Evolutionary conservation across 306 rosid genomes (phyloP).

Genomic region (Begonia loranthoides): DNA sequence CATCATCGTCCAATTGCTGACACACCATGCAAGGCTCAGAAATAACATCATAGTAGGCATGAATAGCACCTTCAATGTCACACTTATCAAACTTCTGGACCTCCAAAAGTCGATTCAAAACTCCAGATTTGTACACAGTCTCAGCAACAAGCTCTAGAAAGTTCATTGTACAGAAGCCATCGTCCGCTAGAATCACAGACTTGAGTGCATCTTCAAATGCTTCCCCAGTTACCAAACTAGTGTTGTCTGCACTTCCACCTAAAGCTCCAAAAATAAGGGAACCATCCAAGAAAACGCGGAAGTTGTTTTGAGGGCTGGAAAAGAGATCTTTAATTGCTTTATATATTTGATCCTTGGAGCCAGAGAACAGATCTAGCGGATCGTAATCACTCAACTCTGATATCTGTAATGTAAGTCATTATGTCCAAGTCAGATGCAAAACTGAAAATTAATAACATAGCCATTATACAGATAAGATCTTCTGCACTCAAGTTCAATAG

Average conservation of each 20-base stretch:
- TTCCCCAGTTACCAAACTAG: slow-evolving; percentile 33
- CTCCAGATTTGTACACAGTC: slow-evolving; percentile 47
- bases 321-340: slow-evolving; percentile 74
- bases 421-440: background rate
- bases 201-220: slow-evolving; percentile 79
- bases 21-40: slow-evolving; percentile 61
- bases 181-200: slow-evolving; percentile 44
- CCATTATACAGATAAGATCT: background rate
- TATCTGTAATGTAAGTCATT: slow-evolving; percentile 37
- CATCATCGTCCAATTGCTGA: slow-evolving; percentile 34
- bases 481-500: background rate
- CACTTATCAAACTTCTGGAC: slow-evolving; percentile 71
- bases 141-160: slow-evolving; percentile 67
- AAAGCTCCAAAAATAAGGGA: slow-evolving; percentile 68
- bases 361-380: slow-evolving; percentile 84
- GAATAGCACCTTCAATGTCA: slow-evolving; percentile 94
- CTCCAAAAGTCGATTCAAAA: slow-evolving; percentile 55
- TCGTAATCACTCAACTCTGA: slow-evolving; percentile 56
- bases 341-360: slow-evolving; percentile 59
- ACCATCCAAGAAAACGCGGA: slow-evolving; percentile 82
- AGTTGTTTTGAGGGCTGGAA: slow-evolving; percentile 82
- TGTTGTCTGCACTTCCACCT: slow-evolving; percentile 60
- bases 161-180: slow-evolving; percentile 38
- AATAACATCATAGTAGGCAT: slow-evolving; percentile 68
- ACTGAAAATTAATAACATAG: background rate